A percentile compares a stretch with the other conserved stretches of the same genome.
These are phyloP conservation scores for Lentinula boryana DNA, from an alignment of 768 basidiomycete genomes.

Conservation along the genomic window DNA sequence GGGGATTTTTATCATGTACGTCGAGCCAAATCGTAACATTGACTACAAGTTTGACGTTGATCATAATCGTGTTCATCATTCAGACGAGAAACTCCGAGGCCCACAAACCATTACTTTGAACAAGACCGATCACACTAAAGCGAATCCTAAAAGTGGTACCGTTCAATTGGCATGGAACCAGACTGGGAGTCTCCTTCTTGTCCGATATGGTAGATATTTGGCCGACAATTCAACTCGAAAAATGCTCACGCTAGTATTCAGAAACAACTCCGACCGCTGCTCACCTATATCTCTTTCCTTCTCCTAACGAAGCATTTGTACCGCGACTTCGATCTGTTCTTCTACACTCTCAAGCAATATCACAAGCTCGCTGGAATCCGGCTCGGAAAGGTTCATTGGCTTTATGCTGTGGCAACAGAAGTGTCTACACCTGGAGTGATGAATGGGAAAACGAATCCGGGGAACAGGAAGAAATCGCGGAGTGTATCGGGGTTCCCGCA, in stretches of 20 bases:
- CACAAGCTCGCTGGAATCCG: conserved; percentile 78
- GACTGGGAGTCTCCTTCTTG: conserved; percentile 65
- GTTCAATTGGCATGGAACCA: conserved; percentile 79
- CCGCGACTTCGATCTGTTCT: conserved; percentile 65
- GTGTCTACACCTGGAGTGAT: conserved; percentile 77
- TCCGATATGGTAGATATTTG: conserved; percentile 58
- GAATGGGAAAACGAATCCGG: conserved; percentile 64
- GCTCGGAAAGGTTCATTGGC: conserved; percentile 67
- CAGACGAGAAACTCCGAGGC: conserved; percentile 63
- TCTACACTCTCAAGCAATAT: conserved; percentile 56
- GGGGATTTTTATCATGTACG: conserved; percentile 84
- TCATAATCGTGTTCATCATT: neutral
- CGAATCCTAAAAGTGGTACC: conserved; percentile 61
- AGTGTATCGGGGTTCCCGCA: conserved; percentile 87
- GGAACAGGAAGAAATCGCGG: conserved; percentile 72
- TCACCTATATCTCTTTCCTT: conserved; percentile 71
- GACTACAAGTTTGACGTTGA: neutral
- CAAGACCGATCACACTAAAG: conserved; percentile 53
- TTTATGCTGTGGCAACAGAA: conserved; percentile 60
- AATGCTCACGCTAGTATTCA: conserved; percentile 19
- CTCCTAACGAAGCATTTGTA: conserved; percentile 45
- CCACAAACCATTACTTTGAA: conserved; percentile 45
- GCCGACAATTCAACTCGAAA: neutral
- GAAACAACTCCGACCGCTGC: conserved; percentile 59
- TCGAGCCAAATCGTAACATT: neutral